Evolutionary conservation across 2,329 filamentous ascomycete genomes (phyloP).

Genomic region (Fusarium penzigii): DNA sequence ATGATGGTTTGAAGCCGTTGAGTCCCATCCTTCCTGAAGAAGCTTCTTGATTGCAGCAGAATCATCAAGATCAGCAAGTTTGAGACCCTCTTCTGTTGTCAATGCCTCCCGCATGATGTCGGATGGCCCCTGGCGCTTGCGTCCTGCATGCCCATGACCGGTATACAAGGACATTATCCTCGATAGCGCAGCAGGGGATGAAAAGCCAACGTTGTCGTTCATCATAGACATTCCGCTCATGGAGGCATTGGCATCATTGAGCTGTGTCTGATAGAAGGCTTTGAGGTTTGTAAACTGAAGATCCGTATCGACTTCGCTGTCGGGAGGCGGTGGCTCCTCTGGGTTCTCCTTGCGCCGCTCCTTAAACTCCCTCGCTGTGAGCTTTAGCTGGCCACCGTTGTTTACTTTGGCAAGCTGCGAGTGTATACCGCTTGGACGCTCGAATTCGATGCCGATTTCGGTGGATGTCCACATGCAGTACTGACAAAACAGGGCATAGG

Average conservation of each 20-base stretch:
- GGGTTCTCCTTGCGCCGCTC: slow-evolving; percentile 52
- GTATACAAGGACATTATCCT: slow-evolving; percentile 93
- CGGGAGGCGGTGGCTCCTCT: slow-evolving; percentile 39
- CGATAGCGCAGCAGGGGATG: slow-evolving; percentile 78
- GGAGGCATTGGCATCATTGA: slow-evolving; percentile 61
- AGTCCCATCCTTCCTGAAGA: slow-evolving; percentile 61
- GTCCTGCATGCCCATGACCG: slow-evolving; percentile 59
- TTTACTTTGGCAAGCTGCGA: slow-evolving; percentile 74
- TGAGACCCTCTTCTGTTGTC: slow-evolving; percentile 69
- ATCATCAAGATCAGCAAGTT: slow-evolving; percentile 63
- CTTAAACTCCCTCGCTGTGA: slow-evolving; percentile 53
- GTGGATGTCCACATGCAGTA: slow-evolving; percentile 93
- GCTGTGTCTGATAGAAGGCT: slow-evolving; percentile 79
- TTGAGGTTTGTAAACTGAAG: slow-evolving; percentile 74
- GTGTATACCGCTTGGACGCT: slow-evolving; percentile 84
- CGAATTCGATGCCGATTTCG: slow-evolving; percentile 88
- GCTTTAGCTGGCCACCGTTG: slow-evolving; percentile 55
- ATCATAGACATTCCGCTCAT: slow-evolving; percentile 46
- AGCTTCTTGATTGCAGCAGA: slow-evolving; percentile 61
- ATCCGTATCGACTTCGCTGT: slow-evolving; percentile 59
- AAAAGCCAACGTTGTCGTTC: slow-evolving; percentile 51
- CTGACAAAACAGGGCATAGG: slow-evolving; percentile 80
- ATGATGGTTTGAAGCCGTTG: slow-evolving; percentile 55
- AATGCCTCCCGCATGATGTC: slow-evolving; percentile 80
- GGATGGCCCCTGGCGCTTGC: slow-evolving; percentile 67